These are phyloP conservation scores for Cytospora mali DNA, from an alignment of 2,329 filamentous ascomycete species.

Conservation along the genomic window DNA sequence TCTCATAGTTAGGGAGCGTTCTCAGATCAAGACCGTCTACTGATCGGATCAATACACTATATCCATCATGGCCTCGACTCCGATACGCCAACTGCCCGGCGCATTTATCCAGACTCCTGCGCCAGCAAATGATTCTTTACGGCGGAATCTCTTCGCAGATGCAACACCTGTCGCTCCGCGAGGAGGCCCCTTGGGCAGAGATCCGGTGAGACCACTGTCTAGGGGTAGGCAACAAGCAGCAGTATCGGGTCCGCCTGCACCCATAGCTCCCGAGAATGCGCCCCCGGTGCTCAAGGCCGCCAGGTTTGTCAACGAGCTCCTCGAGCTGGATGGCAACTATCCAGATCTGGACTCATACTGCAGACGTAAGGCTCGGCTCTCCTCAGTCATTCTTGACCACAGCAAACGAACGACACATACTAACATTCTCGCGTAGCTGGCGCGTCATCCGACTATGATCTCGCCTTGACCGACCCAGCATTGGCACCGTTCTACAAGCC, in stretches of 20 bases:
- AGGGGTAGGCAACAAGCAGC: conserved; percentile 36
- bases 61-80: conserved; percentile 61
- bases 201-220: conserved; percentile 20
- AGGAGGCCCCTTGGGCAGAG: conserved; percentile 24
- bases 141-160: conserved; percentile 54
- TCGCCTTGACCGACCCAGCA: conserved; percentile 65
- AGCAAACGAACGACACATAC: background rate
- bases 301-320: conserved; percentile 76
- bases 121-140: conserved; percentile 51
- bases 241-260: conserved; percentile 39
- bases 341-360: conserved; percentile 90
- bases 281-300: conserved; percentile 80
- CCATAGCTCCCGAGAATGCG: conserved; percentile 43
- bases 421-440: conserved; percentile 61
- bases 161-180: conserved; percentile 25
- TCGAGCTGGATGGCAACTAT: conserved; percentile 77
- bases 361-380: conserved; percentile 68
- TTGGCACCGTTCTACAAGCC: conserved; percentile 91
- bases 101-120: conserved; percentile 77
- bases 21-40: background rate
- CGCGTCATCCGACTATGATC: conserved; percentile 88
- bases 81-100: conserved; percentile 73
- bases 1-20: background rate
- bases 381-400: background rate
- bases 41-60: background rate